A percentile compares a stretch with the other conserved stretches of the same genome.
phyloP scores from a whole-genome alignment of 2,329 filamentous ascomycete species.

The Arthrinium phaeospermum region DNA sequence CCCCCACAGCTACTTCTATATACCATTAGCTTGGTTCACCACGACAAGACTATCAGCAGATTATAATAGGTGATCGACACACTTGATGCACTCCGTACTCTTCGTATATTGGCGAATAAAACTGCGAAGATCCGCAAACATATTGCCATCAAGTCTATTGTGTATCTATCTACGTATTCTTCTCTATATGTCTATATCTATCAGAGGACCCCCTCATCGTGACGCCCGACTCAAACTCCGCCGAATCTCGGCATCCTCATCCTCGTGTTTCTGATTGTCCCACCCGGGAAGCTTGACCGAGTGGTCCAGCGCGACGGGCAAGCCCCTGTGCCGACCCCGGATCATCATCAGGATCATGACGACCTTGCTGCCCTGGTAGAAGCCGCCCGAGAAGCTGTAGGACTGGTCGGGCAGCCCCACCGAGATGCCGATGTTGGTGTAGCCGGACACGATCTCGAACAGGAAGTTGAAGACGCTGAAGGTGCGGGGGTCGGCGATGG shows the following conservation, averaged over 20 bases:
- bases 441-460: conserved; percentile 88
- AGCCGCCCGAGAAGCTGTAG: conserved; percentile 82
- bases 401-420: conserved; percentile 80
- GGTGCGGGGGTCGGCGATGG: conserved; percentile 70
- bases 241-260: conserved; percentile 22
- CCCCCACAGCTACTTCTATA: no score
- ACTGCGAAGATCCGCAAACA: not conserved
- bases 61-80: not conserved
- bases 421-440: conserved; percentile 91
- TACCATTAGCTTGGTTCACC: no score
- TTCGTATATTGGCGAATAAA: not conserved
- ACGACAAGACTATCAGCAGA: not conserved
- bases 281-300: conserved; percentile 22
- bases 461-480: conserved; percentile 69
- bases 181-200: not conserved
- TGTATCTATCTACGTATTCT: not conserved
- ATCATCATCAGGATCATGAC: conserved; percentile 74
- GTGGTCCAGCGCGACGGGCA: conserved; percentile 68
- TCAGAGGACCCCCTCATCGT: not conserved
- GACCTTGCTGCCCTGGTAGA: conserved; percentile 74
- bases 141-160: not conserved
- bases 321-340: conserved; percentile 70
- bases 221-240: not conserved
- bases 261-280: conserved; percentile 20
- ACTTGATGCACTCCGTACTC: not conserved